A percentile compares a stretch with the other conserved stretches of the same genome.
Evolutionary conservation across 2,329 filamentous ascomycete genomes (phyloP).

Genomic region (Didymella pinodella): DNA sequence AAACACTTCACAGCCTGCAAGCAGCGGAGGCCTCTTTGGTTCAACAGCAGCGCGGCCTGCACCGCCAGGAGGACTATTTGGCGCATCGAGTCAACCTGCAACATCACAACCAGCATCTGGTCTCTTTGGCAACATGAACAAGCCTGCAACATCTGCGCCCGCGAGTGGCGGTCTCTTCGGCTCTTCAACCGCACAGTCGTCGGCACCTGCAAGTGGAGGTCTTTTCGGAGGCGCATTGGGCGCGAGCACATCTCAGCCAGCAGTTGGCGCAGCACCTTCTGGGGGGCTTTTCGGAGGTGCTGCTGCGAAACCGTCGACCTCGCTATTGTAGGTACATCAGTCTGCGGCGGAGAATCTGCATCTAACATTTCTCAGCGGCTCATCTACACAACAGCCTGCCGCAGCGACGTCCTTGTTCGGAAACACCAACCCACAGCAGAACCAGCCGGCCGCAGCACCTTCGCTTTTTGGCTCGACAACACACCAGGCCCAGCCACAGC

Average conservation of each 20-base stretch:
- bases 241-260: conserved; percentile 33
- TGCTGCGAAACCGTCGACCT: conserved; percentile 35
- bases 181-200: conserved; percentile 38
- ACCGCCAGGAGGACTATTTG: conserved; percentile 39
- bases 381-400: conserved; percentile 43
- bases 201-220: conserved; percentile 38
- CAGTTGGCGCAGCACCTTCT: conserved; percentile 30
- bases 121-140: conserved; percentile 50
- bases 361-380: conserved; percentile 47
- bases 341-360: conserved; percentile 20
- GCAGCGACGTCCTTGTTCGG: conserved; percentile 43
- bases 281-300: conserved; percentile 45
- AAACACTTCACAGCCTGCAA: conserved; percentile 32
- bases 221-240: conserved; percentile 49
- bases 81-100: conserved; percentile 22
- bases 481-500: conserved; percentile 39
- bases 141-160: conserved; percentile 39
- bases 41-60: conserved; percentile 37
- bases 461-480: conserved; percentile 44
- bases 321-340: conserved; percentile 48
- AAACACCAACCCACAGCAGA: conserved; percentile 40
- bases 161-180: conserved; percentile 48
- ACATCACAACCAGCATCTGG: conserved; percentile 37
- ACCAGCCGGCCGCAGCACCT: conserved; percentile 40
- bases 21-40: conserved; percentile 48